Base-by-base conservation (phyloP, 805 yeast species). In the Cyberlindnera xishuangbannaensis region DNA sequence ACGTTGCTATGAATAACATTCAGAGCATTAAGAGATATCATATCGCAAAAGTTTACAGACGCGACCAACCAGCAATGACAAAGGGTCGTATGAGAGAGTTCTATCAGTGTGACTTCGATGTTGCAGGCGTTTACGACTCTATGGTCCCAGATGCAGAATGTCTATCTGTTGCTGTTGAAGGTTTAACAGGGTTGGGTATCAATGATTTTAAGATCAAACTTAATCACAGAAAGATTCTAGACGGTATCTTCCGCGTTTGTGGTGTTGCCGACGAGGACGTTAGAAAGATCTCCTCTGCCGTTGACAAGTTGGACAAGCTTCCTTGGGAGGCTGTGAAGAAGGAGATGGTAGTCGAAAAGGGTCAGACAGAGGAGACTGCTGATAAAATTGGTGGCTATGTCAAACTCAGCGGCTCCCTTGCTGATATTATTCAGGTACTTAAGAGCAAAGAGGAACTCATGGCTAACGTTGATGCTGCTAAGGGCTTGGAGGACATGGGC, bases 31-130 rank as follows among this genome's bases (percentile, higher is more conserved):
- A 92, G 65, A 74, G 99, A 56, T 92, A 78, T 59, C 99, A 92
- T 64, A 85, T 92, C 45, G 98, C 99, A 48, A 92, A 92, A 61
- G 99, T 92, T 34, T 92, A 92, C 65, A 79, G 99, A 67, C 83
- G 99, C 64, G 99, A 92, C 59, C 99, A 92, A 64, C 99, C 99
- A 5, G 99, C 99, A 7, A 92, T 92, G 98, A 90, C 97, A 32
- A 92, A 92, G 64, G 99, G 99, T 41, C 77, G 99, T 64, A 92
- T 92, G 98, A 83, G 99, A 73, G 99, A 92, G 63, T 92, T 92
- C 55, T 92, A 92, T 62, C 99, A 92, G 65, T 92, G 99, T 69
- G 99, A 92, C 65, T 84, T 92, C 51, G 99, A 92, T 61, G 69
- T 92, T 53, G 99, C 99, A 15, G 99, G 99, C 33, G 62, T 59